phyloP scores from a whole-genome alignment of 805 yeast species.

The Candida nonsorbophila region DNA sequence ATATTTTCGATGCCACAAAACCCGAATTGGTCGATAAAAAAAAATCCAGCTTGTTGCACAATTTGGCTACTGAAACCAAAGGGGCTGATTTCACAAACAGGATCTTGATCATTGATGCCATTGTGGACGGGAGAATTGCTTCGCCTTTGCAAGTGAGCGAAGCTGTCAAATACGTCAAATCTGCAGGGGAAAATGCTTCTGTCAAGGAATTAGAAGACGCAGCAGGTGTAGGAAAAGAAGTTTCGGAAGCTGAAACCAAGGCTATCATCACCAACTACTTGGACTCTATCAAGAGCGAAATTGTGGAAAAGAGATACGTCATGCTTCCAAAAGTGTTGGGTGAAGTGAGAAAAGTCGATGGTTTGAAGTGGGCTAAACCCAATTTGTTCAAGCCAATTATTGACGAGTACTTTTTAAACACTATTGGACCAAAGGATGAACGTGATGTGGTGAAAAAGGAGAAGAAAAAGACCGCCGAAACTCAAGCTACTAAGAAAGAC shows the following conservation, averaged over 20 bases:
- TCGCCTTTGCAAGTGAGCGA: slow-evolving; percentile 74
- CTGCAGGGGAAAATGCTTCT: slow-evolving; percentile 30
- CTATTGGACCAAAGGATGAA: slow-evolving; percentile 94
- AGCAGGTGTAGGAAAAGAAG: slow-evolving; percentile 74
- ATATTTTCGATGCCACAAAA: slow-evolving; percentile 45
- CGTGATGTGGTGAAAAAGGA: slow-evolving; percentile 81
- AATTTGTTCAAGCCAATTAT: slow-evolving; percentile 79
- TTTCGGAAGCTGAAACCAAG: slow-evolving; percentile 63
- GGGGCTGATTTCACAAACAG: slow-evolving; percentile 49
- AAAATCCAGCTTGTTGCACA: slow-evolving; percentile 63
- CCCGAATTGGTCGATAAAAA: slow-evolving; percentile 42
- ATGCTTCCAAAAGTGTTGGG: slow-evolving; percentile 74
- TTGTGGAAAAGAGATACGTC: slow-evolving; percentile 72
- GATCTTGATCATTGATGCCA: slow-evolving; percentile 51
- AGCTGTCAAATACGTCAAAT: slow-evolving; percentile 69
- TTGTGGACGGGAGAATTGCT: slow-evolving; percentile 58
- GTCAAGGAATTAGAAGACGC: slow-evolving; percentile 50
- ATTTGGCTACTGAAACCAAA: slow-evolving; percentile 69
- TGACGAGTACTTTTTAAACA: slow-evolving; percentile 65
- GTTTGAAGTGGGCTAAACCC: slow-evolving; percentile 90
- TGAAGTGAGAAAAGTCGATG: slow-evolving; percentile 65
- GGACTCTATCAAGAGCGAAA: slow-evolving; percentile 50
- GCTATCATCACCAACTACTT: slow-evolving; percentile 56
- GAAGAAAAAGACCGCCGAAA: slow-evolving; percentile 47
- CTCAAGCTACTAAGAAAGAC: slow-evolving; percentile 3